These are phyloP conservation scores for Anthoceros angustus DNA, from an alignment of 225 moss, liverwort and hornwort species.

Conservation along the genomic window DNA sequence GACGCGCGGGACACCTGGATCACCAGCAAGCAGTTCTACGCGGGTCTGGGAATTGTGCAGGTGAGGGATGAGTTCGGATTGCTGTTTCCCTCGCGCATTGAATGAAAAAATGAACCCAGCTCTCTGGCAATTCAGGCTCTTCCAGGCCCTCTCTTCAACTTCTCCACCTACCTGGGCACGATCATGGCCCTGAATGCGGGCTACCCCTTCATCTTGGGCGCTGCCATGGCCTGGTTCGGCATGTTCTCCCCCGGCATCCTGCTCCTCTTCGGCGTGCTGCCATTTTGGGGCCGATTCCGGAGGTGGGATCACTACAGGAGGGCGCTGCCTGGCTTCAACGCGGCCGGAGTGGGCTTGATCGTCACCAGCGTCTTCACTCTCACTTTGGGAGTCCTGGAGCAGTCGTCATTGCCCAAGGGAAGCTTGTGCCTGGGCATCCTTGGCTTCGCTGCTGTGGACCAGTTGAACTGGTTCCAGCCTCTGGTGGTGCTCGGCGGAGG, in stretches of 20 bases:
- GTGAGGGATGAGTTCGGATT: neutral
- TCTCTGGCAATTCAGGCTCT: slow-evolving; percentile 22
- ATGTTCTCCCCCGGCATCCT: slow-evolving; percentile 33
- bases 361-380: slow-evolving; percentile 40
- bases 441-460: slow-evolving; percentile 44
- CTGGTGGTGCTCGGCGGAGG: slow-evolving; percentile 27
- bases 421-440: slow-evolving; percentile 40
- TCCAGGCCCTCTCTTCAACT: slow-evolving; percentile 44
- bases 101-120: neutral
- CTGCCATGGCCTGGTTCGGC: slow-evolving; percentile 27
- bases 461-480: slow-evolving; percentile 31
- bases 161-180: slow-evolving; percentile 38
- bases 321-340: slow-evolving; percentile 40
- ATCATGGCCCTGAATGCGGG: slow-evolving; percentile 35
- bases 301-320: slow-evolving; percentile 40
- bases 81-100: neutral
- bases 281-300: slow-evolving; percentile 41
- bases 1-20: slow-evolving; percentile 26
- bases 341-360: slow-evolving; percentile 43
- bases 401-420: slow-evolving; percentile 25
- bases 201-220: slow-evolving; percentile 29
- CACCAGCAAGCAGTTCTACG: slow-evolving; percentile 42
- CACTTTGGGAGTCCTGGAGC: slow-evolving; percentile 39
- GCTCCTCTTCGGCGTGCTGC: slow-evolving; percentile 33
- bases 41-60: slow-evolving; percentile 28